phyloP scores from a whole-genome alignment of 371 early-diverging fungal genomes.

The Mortierella sp. region DNA sequence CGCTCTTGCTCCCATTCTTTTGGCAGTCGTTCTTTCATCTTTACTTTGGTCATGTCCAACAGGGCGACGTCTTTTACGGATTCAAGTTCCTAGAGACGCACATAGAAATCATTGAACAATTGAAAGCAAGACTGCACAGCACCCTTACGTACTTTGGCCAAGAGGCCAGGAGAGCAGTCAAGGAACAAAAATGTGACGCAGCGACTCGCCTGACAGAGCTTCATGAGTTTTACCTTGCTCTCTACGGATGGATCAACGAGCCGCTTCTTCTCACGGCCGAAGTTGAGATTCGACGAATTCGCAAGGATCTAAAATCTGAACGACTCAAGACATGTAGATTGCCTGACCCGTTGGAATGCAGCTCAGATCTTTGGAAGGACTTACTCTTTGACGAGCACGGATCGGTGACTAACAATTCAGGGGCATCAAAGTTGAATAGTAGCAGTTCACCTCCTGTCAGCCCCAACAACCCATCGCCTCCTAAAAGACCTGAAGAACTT shows the following conservation, averaged over 20 bases:
- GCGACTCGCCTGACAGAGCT: conserved; percentile 44
- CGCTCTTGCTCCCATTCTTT: conserved; percentile 64
- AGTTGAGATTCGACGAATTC: conserved; percentile 52
- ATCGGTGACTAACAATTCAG: too few relatives aligned
- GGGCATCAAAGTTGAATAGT: too few relatives aligned
- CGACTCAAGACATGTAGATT: conserved; percentile 52
- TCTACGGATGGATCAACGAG: conserved; percentile 73
- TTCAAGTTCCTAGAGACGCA: conserved; percentile 61
- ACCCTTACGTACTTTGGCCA: conserved; percentile 61
- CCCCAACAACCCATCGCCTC: neutral
- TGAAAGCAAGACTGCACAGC: conserved; percentile 60
- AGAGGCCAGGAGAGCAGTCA: conserved; percentile 40
- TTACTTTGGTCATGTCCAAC: conserved; percentile 62
- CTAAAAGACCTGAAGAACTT: conserved; percentile 1
- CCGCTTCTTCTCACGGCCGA: conserved; percentile 50
- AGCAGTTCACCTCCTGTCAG: too few relatives aligned
- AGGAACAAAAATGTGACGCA: conserved; percentile 11
- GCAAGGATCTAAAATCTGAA: conserved; percentile 53
- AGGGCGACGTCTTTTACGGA: conserved; percentile 56
- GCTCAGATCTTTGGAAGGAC: conserved; percentile 58
- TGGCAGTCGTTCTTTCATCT: conserved; percentile 75
- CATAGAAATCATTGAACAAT: conserved; percentile 56
- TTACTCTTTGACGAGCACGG: conserved; percentile 31
- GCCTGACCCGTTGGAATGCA: conserved; percentile 49
- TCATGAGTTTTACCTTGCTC: conserved; percentile 65